Evolutionary conservation across 768 basidiomycete species (phyloP), one percentile per base, ranked within the genome.

Genomic region (Hypholoma sublateritium): DNA sequence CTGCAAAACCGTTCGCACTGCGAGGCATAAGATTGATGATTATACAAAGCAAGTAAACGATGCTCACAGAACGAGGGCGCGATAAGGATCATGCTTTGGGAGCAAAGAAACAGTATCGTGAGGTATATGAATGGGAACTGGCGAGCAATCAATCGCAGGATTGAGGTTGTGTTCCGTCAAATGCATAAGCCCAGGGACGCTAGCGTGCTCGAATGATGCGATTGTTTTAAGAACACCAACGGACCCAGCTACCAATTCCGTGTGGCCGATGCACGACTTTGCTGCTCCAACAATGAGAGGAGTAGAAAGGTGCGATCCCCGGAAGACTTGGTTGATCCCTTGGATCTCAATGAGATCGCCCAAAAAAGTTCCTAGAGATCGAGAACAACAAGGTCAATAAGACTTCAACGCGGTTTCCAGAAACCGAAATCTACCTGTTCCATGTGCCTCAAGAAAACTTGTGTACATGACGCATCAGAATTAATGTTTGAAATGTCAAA

Each of bases 341-440:
- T 70, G 64, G n/a, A 71, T 69, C 56, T 72, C 71, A 17, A 68
- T 67, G 3, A 67, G 52, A 48, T 72, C 70, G n/a, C 71, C 71
- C 9, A 72, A 60, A n/a, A 59, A 45, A 3, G 71, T 72, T 11
- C 70, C 70, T 71, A 46, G 4, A 32, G 36, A 32, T 41, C 11
- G 24, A 4, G 42, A 19, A 19, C 36, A 21, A 19, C 16, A 1
- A 37, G 11, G 12, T 35, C 34, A 50, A 5, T 49, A 39, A 1
- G 28, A 17, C 16, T 22, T 22, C n/a, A 16, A 11, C n/a, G 13
- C 36, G 19, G 8, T 28, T 25, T 43, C n/a, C n/a, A n/a, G 8
- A 21, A 19, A 25, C 2, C 22, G 4, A 24, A n/a, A 14, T 57
- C 7, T 42, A 68, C 70, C 71, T 17, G 70, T 72, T 24, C 70